Percentiles rank a stretch among this genome's conserved stretches.
Evolutionary conservation across 1,284 basidiomycete genomes (phyloP).

Genomic region (Lentinula novae-zelandiae): DNA sequence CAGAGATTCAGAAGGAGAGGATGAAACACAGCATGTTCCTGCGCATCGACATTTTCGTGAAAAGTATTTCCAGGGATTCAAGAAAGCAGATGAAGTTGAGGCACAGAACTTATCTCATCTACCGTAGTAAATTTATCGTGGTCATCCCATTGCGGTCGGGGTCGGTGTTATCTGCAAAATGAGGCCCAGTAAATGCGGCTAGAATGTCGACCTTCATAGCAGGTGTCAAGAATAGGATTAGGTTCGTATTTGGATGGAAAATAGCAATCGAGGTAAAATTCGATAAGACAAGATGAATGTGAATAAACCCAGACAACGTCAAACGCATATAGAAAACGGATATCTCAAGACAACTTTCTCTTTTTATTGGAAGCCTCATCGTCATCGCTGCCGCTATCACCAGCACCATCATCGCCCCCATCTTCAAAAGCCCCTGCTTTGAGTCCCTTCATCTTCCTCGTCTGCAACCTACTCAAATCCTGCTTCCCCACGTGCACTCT

Average conservation of each 20-base stretch:
- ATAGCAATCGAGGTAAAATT: too few species aligned
- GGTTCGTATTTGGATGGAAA: too few species aligned
- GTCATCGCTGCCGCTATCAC: slow-evolving; percentile 2
- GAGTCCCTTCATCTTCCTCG: slow-evolving; percentile 89
- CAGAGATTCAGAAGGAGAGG: slow-evolving; percentile 21
- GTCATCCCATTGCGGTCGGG: too few species aligned
- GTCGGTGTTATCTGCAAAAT: too few species aligned
- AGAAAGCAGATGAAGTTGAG: slow-evolving; percentile 24
- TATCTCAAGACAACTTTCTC: background rate
- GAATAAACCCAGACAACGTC: too few species aligned
- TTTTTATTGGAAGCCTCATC: background rate
- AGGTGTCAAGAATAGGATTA: too few species aligned
- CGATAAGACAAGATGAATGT: too few species aligned
- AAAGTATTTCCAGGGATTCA: slow-evolving; percentile 81
- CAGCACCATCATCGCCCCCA: slow-evolving; percentile 2
- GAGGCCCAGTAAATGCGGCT: too few species aligned
- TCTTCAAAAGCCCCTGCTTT: slow-evolving; percentile 37
- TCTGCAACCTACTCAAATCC: slow-evolving; percentile 85
- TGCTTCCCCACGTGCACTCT: slow-evolving; percentile 89
- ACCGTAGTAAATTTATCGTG: too few species aligned
- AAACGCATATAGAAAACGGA: too few species aligned
- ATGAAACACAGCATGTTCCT: slow-evolving; percentile 41
- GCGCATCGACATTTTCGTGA: slow-evolving; percentile 78
- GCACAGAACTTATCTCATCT: too few species aligned
- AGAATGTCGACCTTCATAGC: too few species aligned